phyloP scores from a whole-genome alignment of 495 filamentous ascomycete genomes.

The Penicillium simplicissimum region DNA sequence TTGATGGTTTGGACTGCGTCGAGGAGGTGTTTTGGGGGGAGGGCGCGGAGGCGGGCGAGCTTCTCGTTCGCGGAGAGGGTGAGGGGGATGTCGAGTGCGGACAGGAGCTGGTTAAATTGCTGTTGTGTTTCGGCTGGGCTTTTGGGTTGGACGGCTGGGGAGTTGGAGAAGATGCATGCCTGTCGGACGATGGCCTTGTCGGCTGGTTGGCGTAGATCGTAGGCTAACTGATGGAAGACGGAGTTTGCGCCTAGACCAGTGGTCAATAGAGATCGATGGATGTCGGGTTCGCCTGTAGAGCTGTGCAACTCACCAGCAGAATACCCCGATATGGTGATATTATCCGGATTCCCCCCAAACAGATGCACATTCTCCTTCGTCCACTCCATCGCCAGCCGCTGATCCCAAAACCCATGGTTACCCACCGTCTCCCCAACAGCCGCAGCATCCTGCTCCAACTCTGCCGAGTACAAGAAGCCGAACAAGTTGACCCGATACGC shows the following conservation, averaged over 20 bases:
- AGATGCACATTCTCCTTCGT: conserved; percentile 57
- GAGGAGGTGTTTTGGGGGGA: conserved; percentile 41
- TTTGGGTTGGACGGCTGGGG: conserved; percentile 57
- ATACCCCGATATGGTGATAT: conserved; percentile 66
- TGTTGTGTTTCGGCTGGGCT: conserved; percentile 43
- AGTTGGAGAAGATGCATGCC: conserved; percentile 57
- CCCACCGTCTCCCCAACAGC: conserved; percentile 41
- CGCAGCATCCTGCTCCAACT: conserved; percentile 54
- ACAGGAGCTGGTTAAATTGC: conserved; percentile 58
- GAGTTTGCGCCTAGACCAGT: conserved; percentile 58
- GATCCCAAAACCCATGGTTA: conserved; percentile 72
- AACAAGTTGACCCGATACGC: conserved; percentile 69
- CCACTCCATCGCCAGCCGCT: conserved; percentile 65
- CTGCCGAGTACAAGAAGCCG: conserved; percentile 62
- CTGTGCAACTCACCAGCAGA: conserved; percentile 49
- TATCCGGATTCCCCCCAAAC: conserved; percentile 63
- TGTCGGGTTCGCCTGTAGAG: background rate
- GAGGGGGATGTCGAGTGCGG: conserved; percentile 45
- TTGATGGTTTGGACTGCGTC: conserved; percentile 37
- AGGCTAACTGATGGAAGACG: conserved; percentile 58
- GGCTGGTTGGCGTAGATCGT: conserved; percentile 51
- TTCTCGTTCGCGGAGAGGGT: conserved; percentile 43
- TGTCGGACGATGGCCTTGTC: conserved; percentile 44
- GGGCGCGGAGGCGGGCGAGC: conserved; percentile 45
- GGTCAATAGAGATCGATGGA: background rate